A percentile compares a stretch with the other conserved stretches of the same genome.
Evolutionary conservation across 1,284 basidiomycete species (phyloP).

Genomic region (Malassezia pachydermatis): DNA sequence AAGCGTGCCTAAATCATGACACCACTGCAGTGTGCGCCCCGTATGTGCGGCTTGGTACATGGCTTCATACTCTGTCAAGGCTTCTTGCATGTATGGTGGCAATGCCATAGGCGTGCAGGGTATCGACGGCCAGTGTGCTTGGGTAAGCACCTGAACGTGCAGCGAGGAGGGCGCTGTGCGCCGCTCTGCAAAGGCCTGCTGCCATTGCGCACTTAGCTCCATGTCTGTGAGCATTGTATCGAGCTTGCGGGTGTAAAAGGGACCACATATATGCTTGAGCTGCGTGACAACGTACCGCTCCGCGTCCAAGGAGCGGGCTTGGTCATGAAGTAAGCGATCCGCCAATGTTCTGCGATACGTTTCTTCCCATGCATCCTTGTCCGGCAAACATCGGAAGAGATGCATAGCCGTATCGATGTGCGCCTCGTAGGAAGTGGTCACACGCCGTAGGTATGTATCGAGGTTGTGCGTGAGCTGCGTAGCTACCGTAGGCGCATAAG

Average conservation of each 20-base stretch:
- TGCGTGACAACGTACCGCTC: constrained; percentile 79
- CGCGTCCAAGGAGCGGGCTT: constrained; percentile 80
- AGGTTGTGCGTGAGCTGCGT: constrained; percentile 89
- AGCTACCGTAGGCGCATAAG: constrained; percentile 73
- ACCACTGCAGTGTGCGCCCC: constrained; percentile 42
- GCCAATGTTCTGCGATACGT: constrained; percentile 86
- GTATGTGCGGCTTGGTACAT: constrained; percentile 42
- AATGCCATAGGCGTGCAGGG: constrained; percentile 27
- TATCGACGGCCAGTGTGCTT: constrained; percentile 55
- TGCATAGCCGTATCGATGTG: constrained; percentile 66
- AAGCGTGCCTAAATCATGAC: constrained; percentile 40
- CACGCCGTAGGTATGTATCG: constrained; percentile 69
- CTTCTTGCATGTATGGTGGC: constrained; percentile 11
- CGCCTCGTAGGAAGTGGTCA: constrained; percentile 60
- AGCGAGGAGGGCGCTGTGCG: constrained; percentile 47
- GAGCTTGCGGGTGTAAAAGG: constrained; percentile 69
- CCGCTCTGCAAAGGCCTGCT: constrained; percentile 51
- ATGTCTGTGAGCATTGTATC: constrained; percentile 85
- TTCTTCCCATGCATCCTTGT: constrained; percentile 56
- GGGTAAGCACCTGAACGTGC: constrained; percentile 54
- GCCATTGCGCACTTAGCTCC: constrained; percentile 60
- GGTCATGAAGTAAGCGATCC: constrained; percentile 73
- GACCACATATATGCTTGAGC: constrained; percentile 81
- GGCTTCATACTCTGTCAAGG: constrained; percentile 24
- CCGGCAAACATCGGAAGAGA: constrained; percentile 68